Evolutionary conservation across 176 grass and related monocot species (phyloP).

Genomic region (Rhynchospora pubera): DNA sequence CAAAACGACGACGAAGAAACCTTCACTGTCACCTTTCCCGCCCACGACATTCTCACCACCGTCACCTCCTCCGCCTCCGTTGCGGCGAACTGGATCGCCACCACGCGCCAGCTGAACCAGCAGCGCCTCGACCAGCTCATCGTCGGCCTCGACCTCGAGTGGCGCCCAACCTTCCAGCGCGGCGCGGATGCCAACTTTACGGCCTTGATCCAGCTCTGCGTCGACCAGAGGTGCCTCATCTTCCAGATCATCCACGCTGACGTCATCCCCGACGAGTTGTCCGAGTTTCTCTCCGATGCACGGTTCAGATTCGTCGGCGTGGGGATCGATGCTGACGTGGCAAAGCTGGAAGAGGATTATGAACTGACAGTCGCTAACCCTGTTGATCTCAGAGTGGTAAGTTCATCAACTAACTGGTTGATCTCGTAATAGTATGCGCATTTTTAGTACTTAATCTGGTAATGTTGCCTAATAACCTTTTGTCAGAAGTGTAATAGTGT

Average conservation of each 20-base stretch:
- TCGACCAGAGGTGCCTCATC: constrained; percentile 44
- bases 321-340: constrained; percentile 23
- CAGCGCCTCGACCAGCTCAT: constrained; percentile 6
- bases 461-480: background rate
- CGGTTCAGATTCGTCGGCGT: constrained; percentile 43
- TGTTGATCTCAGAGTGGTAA: constrained; percentile 5
- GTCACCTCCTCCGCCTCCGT: constrained; percentile 32
- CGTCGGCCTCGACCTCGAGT: constrained; percentile 63
- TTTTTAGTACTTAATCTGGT: background rate
- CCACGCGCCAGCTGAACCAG: constrained; percentile 10
- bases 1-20: constrained; percentile 15
- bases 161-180: constrained; percentile 10
- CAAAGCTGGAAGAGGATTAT: constrained; percentile 25
- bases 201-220: constrained; percentile 65
- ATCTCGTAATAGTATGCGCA: background rate
- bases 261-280: constrained; percentile 2
- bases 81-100: constrained; percentile 13
- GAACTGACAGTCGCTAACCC: constrained; percentile 1
- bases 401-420: background rate
- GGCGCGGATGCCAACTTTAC: background rate
- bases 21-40: constrained; percentile 23
- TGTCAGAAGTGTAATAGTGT: background rate
- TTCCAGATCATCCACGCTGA: constrained; percentile 35
- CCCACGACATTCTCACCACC: constrained; percentile 35
- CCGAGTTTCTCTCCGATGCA: constrained; percentile 23